Percentiles rank a stretch among this genome's conserved stretches.
Conservation (phyloP, 2,329 filamentous ascomycete species). For the Plenodomus lindquistii region DNA sequence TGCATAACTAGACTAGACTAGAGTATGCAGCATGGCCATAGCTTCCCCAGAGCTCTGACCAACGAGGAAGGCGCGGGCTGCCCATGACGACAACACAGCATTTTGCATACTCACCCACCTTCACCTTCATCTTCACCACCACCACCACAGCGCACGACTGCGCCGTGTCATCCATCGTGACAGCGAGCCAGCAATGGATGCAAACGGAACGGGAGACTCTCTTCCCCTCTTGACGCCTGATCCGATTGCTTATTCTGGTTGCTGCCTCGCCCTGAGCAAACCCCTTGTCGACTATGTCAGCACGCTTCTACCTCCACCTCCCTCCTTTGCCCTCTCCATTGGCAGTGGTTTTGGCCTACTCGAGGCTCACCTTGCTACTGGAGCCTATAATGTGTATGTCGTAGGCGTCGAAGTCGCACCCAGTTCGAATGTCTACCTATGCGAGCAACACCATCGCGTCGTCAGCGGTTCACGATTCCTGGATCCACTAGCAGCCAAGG, state of each 20-base stretch:
- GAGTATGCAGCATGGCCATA: background rate
- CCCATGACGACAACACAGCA: too few relatives aligned
- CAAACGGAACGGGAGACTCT: conserved; percentile 1
- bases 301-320: conserved; percentile 27
- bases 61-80: too few relatives aligned
- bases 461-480: conserved; percentile 53
- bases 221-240: conserved; percentile 20
- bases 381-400: conserved; percentile 33
- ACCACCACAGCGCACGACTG: too few relatives aligned
- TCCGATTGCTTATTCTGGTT: conserved; percentile 36
- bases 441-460: conserved; percentile 45
- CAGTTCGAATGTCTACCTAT: conserved; percentile 52
- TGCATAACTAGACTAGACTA: too few relatives aligned
- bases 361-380: conserved; percentile 47
- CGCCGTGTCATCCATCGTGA: background rate
- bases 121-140: too few relatives aligned
- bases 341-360: conserved; percentile 58
- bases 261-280: conserved; percentile 42
- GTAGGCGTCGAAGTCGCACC: conserved; percentile 55
- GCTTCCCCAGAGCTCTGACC: background rate
- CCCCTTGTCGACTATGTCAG: conserved; percentile 31
- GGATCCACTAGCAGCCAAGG: conserved; percentile 47
- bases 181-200: background rate
- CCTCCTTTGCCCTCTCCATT: conserved; percentile 46
- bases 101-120: too few relatives aligned